Conservation (phyloP, 306 rosid species). For the Boehmeria nivea region DNA sequence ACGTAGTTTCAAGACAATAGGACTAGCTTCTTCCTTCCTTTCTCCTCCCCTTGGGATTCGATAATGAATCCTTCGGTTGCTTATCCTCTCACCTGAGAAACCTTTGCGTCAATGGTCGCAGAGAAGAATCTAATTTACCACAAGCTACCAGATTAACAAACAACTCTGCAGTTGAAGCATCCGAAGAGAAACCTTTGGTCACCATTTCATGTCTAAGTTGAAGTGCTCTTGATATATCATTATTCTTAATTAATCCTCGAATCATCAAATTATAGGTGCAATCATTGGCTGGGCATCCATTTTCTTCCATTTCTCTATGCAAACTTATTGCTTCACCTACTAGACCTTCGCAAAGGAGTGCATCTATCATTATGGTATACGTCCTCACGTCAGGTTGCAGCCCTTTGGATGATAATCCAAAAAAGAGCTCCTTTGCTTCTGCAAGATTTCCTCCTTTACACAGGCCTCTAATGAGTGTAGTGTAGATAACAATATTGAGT, state of each 20-base stretch:
- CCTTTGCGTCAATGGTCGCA: background rate
- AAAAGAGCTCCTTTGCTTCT: too few species aligned
- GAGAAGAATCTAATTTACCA: background rate
- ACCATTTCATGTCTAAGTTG: background rate
- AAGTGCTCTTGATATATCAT: background rate
- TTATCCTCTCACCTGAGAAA: too few species aligned
- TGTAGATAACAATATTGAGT: too few species aligned
- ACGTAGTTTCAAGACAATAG: too few species aligned
- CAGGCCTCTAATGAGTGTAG: too few species aligned
- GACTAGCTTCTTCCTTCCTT: too few species aligned
- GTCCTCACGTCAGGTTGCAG: too few species aligned
- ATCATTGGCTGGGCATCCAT: constrained; percentile 2
- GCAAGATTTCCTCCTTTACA: too few species aligned
- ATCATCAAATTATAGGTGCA: background rate
- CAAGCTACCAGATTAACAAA: background rate
- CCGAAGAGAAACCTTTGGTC: background rate
- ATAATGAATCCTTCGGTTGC: too few species aligned
- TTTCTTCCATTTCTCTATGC: constrained; percentile 7
- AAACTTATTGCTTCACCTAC: background rate
- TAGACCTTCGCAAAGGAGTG: background rate
- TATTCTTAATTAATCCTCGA: background rate
- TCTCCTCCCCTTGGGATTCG: too few species aligned
- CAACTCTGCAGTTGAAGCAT: constrained; percentile 2
- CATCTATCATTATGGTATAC: constrained; percentile 5
- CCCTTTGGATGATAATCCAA: too few species aligned